Percentiles rank a stretch among this genome's conserved stretches.
phyloP scores from a whole-genome alignment of 805 yeast species.

The Blastobotrys attinorum region DNA sequence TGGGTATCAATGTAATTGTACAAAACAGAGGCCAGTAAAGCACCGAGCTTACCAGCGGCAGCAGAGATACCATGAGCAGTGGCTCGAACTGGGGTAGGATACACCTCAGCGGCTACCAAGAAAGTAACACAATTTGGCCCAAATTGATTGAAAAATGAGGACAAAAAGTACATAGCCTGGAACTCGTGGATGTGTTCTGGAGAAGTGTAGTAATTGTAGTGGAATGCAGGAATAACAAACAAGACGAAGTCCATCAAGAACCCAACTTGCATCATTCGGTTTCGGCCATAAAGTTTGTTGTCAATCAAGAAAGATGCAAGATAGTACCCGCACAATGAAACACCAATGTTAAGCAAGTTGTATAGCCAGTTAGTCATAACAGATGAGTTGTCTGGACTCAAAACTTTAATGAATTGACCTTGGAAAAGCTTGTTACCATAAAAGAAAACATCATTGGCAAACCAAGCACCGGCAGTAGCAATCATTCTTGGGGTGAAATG shows the following conservation, averaged over 20 bases:
- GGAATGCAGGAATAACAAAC: constrained; percentile 49
- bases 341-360: constrained; percentile 36
- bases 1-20: constrained; percentile 27
- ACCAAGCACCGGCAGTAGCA: constrained; percentile 52
- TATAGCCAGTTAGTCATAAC: constrained; percentile 50
- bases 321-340: constrained; percentile 57
- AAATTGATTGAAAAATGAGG: constrained; percentile 54
- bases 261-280: constrained; percentile 45
- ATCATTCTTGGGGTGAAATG: constrained; percentile 40
- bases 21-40: constrained; percentile 40
- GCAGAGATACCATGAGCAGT: constrained; percentile 58
- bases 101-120: constrained; percentile 52
- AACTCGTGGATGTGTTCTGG: constrained; percentile 23
- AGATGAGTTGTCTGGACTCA: constrained; percentile 26
- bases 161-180: constrained; percentile 49
- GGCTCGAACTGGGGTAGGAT: constrained; percentile 57
- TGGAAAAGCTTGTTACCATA: constrained; percentile 47
- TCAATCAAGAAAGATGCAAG: constrained; percentile 45
- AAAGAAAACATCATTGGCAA: constrained; percentile 51
- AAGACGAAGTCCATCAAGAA: constrained; percentile 45
- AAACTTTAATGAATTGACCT: constrained; percentile 29
- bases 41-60: constrained; percentile 55
- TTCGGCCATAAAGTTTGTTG: constrained; percentile 40
- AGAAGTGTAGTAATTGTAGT: constrained; percentile 28
- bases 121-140: constrained; percentile 59